Evolutionary conservation across 2,329 filamentous ascomycete species (phyloP), one percentile per base, ranked within the genome.

Genomic region (Fusarium concolor): DNA sequence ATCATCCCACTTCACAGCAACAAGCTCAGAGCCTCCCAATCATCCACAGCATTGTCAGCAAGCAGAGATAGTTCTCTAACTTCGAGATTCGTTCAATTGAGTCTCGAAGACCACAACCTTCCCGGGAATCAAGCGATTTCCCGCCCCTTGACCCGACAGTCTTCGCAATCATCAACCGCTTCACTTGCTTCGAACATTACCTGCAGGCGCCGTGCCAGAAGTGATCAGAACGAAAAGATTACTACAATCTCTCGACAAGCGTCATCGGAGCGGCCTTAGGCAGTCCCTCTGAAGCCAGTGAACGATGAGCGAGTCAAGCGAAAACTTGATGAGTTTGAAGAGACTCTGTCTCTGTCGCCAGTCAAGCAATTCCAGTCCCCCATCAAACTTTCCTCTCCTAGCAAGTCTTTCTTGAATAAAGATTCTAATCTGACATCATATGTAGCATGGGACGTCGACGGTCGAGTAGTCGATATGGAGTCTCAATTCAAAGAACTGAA

Each of bases 361-460:
- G 63, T 75, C 71, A 82, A 78, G 68, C 77, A 73, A 56, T 74
- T 74, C 15, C 49, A 59, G 22, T 79, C 82, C 68, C 79, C 82
- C 39, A 72, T 71, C 70, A 81, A 83, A 73, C 76, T 77, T 68
- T 76, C 76, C 59, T 84, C 81, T 74, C 83, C 82, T 62, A 79
- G 70, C 35, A 85, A 86, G 68, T 71, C 76, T 2, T 94, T 86
- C 82, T 83, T 95, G 74, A 90, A 86, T 70, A 91, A 89, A 82
- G 82, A 90, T 84, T 93, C 94, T 89, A 90, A 92, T 85, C 81
- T 86, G 69, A 85, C 82, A 72, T 79, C 77, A 33, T 87, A 83
- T 79, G 67, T 86, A 92, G 91, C 87, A 74, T 95, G 91, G 86
- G 93, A 97, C 77, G 89, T 94, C 70, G 90, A 94, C 72, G 87